Evolutionary conservation across 2,329 filamentous ascomycete species (phyloP), one percentile per base, ranked within the genome.

Genomic region (Endocalyx cinctus): DNA sequence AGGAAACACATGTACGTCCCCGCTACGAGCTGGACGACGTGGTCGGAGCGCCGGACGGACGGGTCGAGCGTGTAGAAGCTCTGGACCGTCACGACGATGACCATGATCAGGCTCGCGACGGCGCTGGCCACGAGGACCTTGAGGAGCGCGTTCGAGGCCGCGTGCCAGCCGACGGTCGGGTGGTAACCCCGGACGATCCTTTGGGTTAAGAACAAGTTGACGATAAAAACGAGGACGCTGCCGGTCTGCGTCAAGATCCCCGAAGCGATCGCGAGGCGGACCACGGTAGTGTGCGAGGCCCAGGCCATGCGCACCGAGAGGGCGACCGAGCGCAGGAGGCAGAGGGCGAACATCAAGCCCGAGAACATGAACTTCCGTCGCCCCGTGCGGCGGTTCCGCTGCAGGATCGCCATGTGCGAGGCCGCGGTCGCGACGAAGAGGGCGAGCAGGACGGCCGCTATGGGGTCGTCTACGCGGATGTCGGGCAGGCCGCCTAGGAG

Each of bases 181-280:
- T 89, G 84, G 28, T 77, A 74, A 5, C 83, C 82, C 34, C 87
- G 74, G 13, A 92, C 59, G 17, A 94, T 70, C 28, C 87, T 79
- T 59, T 87, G 84, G 0, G 81, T 63, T 52, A 89, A 85, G 50
- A 92, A 63, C 26, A 94, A 62, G 61, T 94, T 92, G 59, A 87
- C 65, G 48, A 90, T 62, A 58, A 85, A 90, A 17, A 94, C 64
- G 6, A 94, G 59, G 20, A 94, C 55, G 12, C 88, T 78, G 26
- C 86, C 87, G 0, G 83, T 80, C 27, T 79, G 76, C 37, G 86
- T 75, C 48, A 92, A 79, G 51, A 92, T 74, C 43, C 69, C 69
- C 4, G 84, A 76, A 6, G 81, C 77, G 39, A 79, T 70, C 48
- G 64, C 67, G 35, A 77, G 45, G 35, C 54, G 47, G 32, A 60